A percentile compares a stretch with the other conserved stretches of the same genome.
phyloP scores from a whole-genome alignment of 2,329 filamentous ascomycete species.

The Curvularia hawaiiensis region DNA sequence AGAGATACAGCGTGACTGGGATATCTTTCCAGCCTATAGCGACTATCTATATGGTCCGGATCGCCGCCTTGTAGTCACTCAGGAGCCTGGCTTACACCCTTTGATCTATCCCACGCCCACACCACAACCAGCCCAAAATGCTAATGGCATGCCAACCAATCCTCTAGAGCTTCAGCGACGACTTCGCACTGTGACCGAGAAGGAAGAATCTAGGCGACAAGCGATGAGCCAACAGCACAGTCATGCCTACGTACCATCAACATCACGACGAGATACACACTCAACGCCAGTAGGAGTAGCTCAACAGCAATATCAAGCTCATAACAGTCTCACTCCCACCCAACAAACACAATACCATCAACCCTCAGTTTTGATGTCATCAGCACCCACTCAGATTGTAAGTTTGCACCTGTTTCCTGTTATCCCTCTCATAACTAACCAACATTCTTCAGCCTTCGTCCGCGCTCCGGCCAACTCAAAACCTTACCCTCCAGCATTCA shows the following conservation, averaged over 20 bases:
- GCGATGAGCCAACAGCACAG: constrained; percentile 1
- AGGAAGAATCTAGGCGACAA: neutral
- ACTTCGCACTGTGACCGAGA: neutral
- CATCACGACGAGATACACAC: neutral
- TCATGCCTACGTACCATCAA: neutral
- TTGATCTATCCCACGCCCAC: constrained; percentile 9
- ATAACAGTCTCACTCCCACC: neutral
- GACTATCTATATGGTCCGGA: constrained; percentile 30
- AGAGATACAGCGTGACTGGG: constrained; percentile 24
- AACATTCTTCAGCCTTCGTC: too few species aligned
- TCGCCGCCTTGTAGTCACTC: constrained; percentile 11
- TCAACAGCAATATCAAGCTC: neutral
- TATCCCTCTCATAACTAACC: neutral
- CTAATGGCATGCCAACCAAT: neutral
- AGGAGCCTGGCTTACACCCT: constrained; percentile 27
- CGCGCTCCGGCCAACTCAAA: too few species aligned
- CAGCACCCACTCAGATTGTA: neutral
- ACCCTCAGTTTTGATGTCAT: neutral
- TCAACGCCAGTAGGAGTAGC: neutral
- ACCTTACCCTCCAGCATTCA: too few species aligned
- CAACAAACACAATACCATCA: constrained; percentile 2
- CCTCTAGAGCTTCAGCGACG: constrained; percentile 2
- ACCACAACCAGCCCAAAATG: constrained; percentile 6
- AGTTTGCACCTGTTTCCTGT: neutral
- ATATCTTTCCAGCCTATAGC: constrained; percentile 29